Conservation (phyloP, 2,329 filamentous ascomycete species). For the Nannizzia gypsea region DNA sequence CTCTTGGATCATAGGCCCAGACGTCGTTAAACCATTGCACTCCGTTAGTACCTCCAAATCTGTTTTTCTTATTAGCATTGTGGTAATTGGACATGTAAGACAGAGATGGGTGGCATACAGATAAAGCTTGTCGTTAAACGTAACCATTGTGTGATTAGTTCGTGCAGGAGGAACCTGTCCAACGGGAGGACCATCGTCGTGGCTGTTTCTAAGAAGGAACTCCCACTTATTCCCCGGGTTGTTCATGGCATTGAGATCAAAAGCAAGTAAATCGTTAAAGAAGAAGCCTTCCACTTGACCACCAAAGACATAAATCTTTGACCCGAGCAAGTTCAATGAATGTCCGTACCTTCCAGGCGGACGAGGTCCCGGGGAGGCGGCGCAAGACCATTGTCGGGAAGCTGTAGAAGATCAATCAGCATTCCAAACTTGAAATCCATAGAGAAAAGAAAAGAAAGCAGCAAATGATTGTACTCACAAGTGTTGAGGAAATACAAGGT, state of each 20-base stretch:
- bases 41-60: constrained; percentile 95
- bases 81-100: neutral
- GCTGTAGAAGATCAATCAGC: constrained; percentile 43
- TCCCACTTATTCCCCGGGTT: constrained; percentile 90
- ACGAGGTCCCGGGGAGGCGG: constrained; percentile 71
- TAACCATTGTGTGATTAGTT: constrained; percentile 89
- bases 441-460: neutral
- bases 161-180: constrained; percentile 70
- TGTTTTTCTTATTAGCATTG: constrained; percentile 27
- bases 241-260: constrained; percentile 90
- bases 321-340: constrained; percentile 89
- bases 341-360: constrained; percentile 91
- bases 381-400: constrained; percentile 94
- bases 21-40: constrained; percentile 98
- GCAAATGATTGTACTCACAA: constrained; percentile 52
- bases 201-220: constrained; percentile 66
- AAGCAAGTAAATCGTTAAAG: constrained; percentile 92
- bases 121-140: constrained; percentile 85
- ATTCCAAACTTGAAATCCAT: constrained; percentile 14
- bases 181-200: constrained; percentile 43
- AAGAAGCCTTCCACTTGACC: constrained; percentile 96
- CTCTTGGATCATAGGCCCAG: constrained; percentile 81
- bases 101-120: constrained; percentile 46
- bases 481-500: constrained; percentile 95
- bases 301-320: constrained; percentile 94